Base-by-base conservation (phyloP, 768 basidiomycete species). In the Tylopilus sp. region DNA sequence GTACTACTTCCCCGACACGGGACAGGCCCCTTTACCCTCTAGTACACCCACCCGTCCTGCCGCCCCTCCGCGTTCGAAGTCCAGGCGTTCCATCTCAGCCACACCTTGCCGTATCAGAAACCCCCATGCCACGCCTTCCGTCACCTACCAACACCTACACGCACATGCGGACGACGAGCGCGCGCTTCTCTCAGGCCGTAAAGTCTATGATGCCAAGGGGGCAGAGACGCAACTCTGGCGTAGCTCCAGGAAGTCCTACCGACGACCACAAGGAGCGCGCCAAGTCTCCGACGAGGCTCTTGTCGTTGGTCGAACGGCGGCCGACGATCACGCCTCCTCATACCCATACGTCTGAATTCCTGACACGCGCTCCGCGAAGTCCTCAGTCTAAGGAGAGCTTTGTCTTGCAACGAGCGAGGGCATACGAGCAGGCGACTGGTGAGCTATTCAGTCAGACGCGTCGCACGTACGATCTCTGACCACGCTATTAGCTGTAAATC, bases 361-460 rank as follows among this genome's bases (percentile, higher is more conserved):
- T 58, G 28, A 42, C 42, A 6, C 63, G 54, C 16, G 10, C 46
- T 30, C 56, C 50, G 4, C 47, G 48, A 12, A 42, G 10, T n/a
- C 24, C 50, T 6, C 55, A 57, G 17, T 41, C 56, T 16, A 55
- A 60, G 44, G 62, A 65, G 24, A 72, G 67, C 51, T 52, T 64
- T 46, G 67, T 74, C 13, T 48, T 66, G 19, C 70, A 68, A 49
- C 58, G 65, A 42, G 65, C 66, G 6, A 64, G 34, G 33, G 62
- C 64, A 13, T 69, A 66, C 34, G 70, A 65, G 34, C 59, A 63
- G 28, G 31, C 64, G n/a, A 60, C 45, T 10, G 49, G 68, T 67
- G 45, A 54, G 56, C 17, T 3, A 29, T 28, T 44, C 22, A 13
- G 21, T 17, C 7, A 41, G 19, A 38, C 10, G 4, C 13, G 16